Base-by-base conservation (phyloP, 2,329 filamentous ascomycete genomes). In the Chaetothyriales sp. region DNA sequence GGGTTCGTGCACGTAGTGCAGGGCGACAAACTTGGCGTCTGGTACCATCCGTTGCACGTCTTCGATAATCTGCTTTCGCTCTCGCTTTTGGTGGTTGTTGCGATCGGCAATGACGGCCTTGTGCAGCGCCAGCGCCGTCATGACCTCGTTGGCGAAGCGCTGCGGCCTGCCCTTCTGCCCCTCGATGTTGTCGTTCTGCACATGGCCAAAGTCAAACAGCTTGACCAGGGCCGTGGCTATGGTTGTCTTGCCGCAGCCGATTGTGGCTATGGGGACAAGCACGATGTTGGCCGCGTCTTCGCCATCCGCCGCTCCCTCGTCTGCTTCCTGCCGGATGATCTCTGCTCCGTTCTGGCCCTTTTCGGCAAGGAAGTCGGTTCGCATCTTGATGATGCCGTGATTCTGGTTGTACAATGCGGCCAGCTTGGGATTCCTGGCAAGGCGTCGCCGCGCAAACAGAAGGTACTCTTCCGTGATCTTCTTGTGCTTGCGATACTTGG, bases 181-280 rank as follows among this genome's bases (percentile, higher is more conserved):
- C 49, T 81, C 81, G 54, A 98, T 92, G 64, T 98, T 94, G 70
- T 98, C 92, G 65, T 98, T 98, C 65, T 98, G 92, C 47, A 95
- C 75, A 65, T 95, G 89, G 15, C 88, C 90, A 86, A 89, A 97
- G 51, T 77, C 80, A 59, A 97, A 95, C 1, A 98, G 77, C 62
- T 87, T 83, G 4, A 78, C 77, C 18, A 98, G 73, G 2, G 86
- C 89, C 48, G 94, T 69, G 2, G 86, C 89, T 48, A 98, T 72
- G 0, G 92, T 98, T 0, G 92, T 98, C 75, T 98, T 98, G 51
- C 92, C 92, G 64, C 92, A 98, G 8, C 92, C 92, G 50, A 98
- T 85, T 0, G 92, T 95, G 1, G 92, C 89, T 60, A 95, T 82
- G 0, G 92, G 89, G 5, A 89, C 84, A n/a, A 98, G 75, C 18